A percentile compares a stretch with the other conserved stretches of the same genome.
phyloP scores from a whole-genome alignment of 352 stramenopile species.

The Globisporangium abappressorium region DNA sequence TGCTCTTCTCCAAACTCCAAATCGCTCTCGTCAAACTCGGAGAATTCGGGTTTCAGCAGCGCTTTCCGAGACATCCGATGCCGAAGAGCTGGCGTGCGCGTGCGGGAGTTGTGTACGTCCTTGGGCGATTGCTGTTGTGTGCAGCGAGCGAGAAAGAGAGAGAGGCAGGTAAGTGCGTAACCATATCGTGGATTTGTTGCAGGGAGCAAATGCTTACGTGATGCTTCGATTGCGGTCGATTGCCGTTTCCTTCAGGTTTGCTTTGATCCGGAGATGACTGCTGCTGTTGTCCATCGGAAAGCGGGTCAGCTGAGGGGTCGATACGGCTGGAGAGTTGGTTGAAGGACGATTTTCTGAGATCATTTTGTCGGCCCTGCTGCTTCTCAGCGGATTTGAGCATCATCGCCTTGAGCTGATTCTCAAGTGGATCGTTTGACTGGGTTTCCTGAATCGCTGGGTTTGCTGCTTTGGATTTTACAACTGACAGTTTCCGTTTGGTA shows the following conservation, averaged over 20 bases:
- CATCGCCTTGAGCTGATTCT: slow-evolving; percentile 15
- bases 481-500: slow-evolving; percentile 6
- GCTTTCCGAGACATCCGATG: slow-evolving; percentile 28
- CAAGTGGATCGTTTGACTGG: slow-evolving; percentile 16
- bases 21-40: background rate
- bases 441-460: slow-evolving; percentile 9
- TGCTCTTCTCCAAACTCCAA: slow-evolving; percentile 2
- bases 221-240: slow-evolving; percentile 5
- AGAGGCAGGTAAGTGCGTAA: background rate
- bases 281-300: background rate
- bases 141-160: background rate
- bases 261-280: background rate
- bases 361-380: background rate
- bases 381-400: slow-evolving; percentile 6
- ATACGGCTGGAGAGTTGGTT: background rate
- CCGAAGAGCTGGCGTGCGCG: slow-evolving; percentile 33
- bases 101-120: slow-evolving; percentile 28
- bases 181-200: background rate
- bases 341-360: background rate
- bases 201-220: background rate
- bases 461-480: background rate
- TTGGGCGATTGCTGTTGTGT: slow-evolving; percentile 28
- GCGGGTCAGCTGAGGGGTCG: background rate
- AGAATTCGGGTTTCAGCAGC: slow-evolving; percentile 11
- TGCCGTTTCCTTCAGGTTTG: background rate